These are phyloP conservation scores for Psilocybe azurescens DNA, from an alignment of 768 basidiomycete genomes.

Conservation along the genomic window DNA sequence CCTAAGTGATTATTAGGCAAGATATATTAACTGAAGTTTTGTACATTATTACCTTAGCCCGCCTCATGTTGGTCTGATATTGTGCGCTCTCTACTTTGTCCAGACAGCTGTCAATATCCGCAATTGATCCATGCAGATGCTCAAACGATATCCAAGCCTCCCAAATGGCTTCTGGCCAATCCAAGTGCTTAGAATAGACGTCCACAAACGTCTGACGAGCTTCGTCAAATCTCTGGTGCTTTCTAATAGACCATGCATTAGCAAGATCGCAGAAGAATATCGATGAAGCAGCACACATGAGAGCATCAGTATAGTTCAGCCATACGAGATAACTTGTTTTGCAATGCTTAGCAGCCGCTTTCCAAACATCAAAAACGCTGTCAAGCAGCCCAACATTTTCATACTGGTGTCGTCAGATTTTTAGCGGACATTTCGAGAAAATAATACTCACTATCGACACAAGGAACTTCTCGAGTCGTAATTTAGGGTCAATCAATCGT, in stretches of 20 bases:
- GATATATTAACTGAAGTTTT: neutral
- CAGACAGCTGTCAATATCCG: slow-evolving; percentile 65
- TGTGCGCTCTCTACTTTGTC: slow-evolving; percentile 71
- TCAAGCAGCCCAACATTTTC: slow-evolving; percentile 52
- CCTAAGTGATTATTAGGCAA: slow-evolving; percentile 39
- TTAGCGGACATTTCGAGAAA: neutral
- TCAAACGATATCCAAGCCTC: slow-evolving; percentile 92
- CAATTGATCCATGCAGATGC: slow-evolving; percentile 75
- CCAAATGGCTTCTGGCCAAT: slow-evolving; percentile 96
- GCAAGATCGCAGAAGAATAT: slow-evolving; percentile 8
- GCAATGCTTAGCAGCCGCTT: slow-evolving; percentile 66
- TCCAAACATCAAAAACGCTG: slow-evolving; percentile 65
- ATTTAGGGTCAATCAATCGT: slow-evolving; percentile 71
- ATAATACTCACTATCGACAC: slow-evolving; percentile 66
- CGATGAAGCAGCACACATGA: slow-evolving; percentile 57
- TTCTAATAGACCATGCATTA: slow-evolving; percentile 38
- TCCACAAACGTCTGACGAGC: slow-evolving; percentile 73
- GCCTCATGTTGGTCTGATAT: slow-evolving; percentile 61
- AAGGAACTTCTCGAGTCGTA: slow-evolving; percentile 86
- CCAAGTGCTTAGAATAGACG: slow-evolving; percentile 73
- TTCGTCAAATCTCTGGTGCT: slow-evolving; percentile 55
- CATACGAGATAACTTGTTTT: slow-evolving; percentile 78
- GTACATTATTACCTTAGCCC: slow-evolving; percentile 58
- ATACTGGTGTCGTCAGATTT: slow-evolving; percentile 43
- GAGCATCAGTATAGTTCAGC: slow-evolving; percentile 73